Conservation (phyloP, 345 rosid species). For the Dipteronia dyeriana region DNA sequence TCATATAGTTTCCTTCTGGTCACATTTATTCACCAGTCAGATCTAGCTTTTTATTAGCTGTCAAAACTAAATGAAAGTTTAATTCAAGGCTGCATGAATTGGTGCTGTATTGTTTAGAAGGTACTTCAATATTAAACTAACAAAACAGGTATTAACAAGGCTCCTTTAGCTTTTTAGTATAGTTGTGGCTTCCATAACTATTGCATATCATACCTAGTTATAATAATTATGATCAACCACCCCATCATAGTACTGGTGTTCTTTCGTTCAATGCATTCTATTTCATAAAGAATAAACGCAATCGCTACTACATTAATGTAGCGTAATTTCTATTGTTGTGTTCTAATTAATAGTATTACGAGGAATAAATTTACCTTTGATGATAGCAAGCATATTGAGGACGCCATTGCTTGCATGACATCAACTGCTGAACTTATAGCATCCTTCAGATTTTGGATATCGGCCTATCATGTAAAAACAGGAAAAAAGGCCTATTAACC, state of each 20-base stretch:
- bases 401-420: conserved; percentile 83
- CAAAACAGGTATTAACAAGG: neutral
- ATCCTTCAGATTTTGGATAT: conserved; percentile 79
- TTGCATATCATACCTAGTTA: neutral
- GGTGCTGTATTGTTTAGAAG: neutral
- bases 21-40: neutral
- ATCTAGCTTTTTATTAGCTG: neutral
- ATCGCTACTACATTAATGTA: neutral
- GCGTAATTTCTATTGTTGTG: neutral
- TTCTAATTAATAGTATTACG: conserved; percentile 1
- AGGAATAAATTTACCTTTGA: conserved; percentile 52
- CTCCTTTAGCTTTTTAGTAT: neutral
- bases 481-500: conserved; percentile 18
- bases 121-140: neutral
- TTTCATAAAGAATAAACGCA: neutral
- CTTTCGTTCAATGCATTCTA: neutral
- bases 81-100: neutral
- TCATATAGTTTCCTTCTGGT: neutral
- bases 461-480: conserved; percentile 45
- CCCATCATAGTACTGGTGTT: neutral
- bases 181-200: neutral
- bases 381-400: conserved; percentile 61
- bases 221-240: neutral
- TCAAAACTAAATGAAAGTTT: conserved; percentile 1
- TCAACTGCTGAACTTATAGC: conserved; percentile 81